These are phyloP conservation scores for Linaria vulgaris DNA, from an alignment of 257 asterid genomes.

Conservation along the genomic window DNA sequence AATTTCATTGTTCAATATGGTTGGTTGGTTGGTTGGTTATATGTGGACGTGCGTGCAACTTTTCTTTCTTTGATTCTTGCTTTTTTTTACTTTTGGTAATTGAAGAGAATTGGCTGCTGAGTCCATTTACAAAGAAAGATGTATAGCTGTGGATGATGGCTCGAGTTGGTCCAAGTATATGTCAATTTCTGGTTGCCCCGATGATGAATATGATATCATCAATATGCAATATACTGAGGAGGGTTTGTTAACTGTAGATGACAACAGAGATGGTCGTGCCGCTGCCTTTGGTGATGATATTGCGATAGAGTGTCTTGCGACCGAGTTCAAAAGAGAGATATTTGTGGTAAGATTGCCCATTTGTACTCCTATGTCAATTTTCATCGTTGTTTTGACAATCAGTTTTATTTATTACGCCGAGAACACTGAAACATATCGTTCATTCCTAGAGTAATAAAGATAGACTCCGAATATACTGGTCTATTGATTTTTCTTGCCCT, in stretches of 20 bases:
- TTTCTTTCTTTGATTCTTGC: conserved; percentile 27
- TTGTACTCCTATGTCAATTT: background rate
- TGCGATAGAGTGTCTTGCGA: conserved; percentile 94
- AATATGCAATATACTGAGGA: conserved; percentile 90
- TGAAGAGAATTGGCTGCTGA: conserved; percentile 92
- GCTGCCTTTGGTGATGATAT: conserved; percentile 98
- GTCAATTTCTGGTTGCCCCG: conserved; percentile 81
- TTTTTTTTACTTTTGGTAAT: conserved; percentile 34
- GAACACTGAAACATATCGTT: too few relatives aligned
- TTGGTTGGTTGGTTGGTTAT: too few relatives aligned
- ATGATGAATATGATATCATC: conserved; percentile 89
- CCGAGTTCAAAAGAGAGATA: conserved; percentile 88
- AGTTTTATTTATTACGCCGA: too few relatives aligned
- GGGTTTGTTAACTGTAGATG: conserved; percentile 80
- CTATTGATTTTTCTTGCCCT: too few relatives aligned
- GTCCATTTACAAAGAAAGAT: conserved; percentile 87
- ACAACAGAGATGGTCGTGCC: conserved; percentile 79
- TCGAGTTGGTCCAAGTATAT: conserved; percentile 95
- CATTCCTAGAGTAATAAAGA: too few relatives aligned
- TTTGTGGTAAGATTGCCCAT: conserved; percentile 65
- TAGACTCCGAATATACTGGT: too few relatives aligned
- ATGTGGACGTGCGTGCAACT: background rate
- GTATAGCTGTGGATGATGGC: conserved; percentile 79
- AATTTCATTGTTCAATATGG: too few relatives aligned
- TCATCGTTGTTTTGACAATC: too few relatives aligned